phyloP scores from a whole-genome alignment of 805 yeast species.

The Priceomyces fermenticarens region DNA sequence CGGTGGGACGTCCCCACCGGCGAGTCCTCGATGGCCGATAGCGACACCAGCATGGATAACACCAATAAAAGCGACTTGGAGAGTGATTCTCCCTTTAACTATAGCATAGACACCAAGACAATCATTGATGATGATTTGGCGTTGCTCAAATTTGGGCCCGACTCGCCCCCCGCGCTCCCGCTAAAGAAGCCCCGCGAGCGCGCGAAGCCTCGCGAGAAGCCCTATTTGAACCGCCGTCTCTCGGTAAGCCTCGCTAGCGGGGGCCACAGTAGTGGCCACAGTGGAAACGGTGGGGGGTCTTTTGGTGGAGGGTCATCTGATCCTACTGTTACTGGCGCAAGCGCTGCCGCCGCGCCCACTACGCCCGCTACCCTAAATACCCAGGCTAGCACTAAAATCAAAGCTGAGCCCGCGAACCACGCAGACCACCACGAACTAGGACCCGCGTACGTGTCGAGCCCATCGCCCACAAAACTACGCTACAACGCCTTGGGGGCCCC shows the following conservation, averaged over 20 bases:
- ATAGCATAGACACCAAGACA: slow-evolving; percentile 18
- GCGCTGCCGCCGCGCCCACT: too few species aligned
- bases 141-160: slow-evolving; percentile 24
- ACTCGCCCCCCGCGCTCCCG: slow-evolving; percentile 25
- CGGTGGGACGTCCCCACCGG: slow-evolving; percentile 43
- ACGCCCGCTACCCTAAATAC: slow-evolving; percentile 23
- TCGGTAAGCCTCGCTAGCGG: slow-evolving; percentile 11
- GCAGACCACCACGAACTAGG: background rate
- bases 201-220: background rate
- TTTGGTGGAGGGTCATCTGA: too few species aligned
- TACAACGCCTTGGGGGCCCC: slow-evolving; percentile 14
- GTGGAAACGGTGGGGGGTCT: too few species aligned
- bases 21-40: slow-evolving; percentile 16
- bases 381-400: slow-evolving; percentile 24
- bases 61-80: slow-evolving; percentile 21
- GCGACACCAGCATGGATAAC: slow-evolving; percentile 30
- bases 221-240: slow-evolving; percentile 14
- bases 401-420: background rate
- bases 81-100: slow-evolving; percentile 27
- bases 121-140: slow-evolving; percentile 26
- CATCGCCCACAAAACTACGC: slow-evolving; percentile 3
- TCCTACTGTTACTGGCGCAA: too few species aligned
- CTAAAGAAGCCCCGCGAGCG: slow-evolving; percentile 1
- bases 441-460: background rate
- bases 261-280: slow-evolving; percentile 3